Conservation (phyloP, 371 early-diverging fungal species). For the Mucor racemosus region DNA sequence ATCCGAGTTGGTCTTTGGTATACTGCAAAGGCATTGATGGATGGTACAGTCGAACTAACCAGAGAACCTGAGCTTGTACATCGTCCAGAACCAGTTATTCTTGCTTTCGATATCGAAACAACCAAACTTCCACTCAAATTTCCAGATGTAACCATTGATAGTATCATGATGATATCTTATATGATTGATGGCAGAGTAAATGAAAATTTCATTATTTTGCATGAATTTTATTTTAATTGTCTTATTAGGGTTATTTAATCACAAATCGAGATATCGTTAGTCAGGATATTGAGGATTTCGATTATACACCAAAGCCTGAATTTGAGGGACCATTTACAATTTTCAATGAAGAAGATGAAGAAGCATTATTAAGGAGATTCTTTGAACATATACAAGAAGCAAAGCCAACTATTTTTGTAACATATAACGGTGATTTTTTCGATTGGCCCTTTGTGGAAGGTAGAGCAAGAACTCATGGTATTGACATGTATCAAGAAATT, state of each 20-base stretch:
- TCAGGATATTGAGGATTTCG: conserved; percentile 97
- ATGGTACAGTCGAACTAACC: conserved; percentile 65
- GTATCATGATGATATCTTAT: conserved; percentile 99
- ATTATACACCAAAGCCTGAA: conserved; percentile 97
- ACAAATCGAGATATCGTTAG: conserved; percentile 97
- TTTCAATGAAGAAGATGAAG: conserved; percentile 96
- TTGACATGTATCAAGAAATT: conserved; percentile 86
- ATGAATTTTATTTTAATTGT: background rate
- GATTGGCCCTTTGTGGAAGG: conserved; percentile 99
- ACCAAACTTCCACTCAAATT: conserved; percentile 99
- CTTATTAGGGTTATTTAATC: conserved; percentile 91
- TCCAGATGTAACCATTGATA: conserved; percentile 93
- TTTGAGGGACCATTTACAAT: conserved; percentile 96
- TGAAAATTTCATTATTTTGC: background rate
- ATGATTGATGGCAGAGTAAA: conserved; percentile 95
- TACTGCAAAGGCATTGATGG: conserved; percentile 63
- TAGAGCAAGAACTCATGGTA: conserved; percentile 79
- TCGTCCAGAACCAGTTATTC: conserved; percentile 94
- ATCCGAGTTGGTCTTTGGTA: conserved; percentile 98
- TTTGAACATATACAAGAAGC: conserved; percentile 90
- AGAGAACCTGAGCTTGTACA: conserved; percentile 87
- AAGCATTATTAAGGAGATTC: conserved; percentile 84
- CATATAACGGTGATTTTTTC: conserved; percentile 99
- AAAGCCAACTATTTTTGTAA: conserved; percentile 94
- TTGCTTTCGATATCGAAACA: conserved; percentile 99